Base-by-base conservation (phyloP, 805 yeast genomes). In the Kockiozyma suomiensis region DNA sequence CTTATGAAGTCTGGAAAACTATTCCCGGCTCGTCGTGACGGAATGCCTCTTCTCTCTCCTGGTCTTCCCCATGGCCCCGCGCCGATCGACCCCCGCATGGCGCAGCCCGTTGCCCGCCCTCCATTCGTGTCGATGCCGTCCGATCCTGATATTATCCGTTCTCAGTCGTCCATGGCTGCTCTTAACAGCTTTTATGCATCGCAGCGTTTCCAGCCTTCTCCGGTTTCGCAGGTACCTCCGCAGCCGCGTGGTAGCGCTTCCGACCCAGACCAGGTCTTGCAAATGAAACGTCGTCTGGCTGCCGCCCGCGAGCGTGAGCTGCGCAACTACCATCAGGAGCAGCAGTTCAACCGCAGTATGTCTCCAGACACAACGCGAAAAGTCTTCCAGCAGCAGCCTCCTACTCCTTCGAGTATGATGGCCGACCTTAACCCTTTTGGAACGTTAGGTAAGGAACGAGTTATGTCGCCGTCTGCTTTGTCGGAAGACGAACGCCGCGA, bases 251-350 rank as follows among this genome's bases (percentile, higher is more conserved):
- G 42, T 6, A 23, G 49, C 19, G 43, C 47, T 8, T 15, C 58
- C 30, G 67, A 63, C 21, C 32, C 66, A n/a, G 67, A 61, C 46
- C 67, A 64, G 58, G 60, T 65, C 13, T 19, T 62, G 42, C 65
- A 62, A 41, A 65, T 65, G 63, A 59, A 64, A 57, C 62, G 68
- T 15, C 62, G 68, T 28, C 28, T 65, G 55, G 68, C 67, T 15
- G 67, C 68, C 4, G 60, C 59, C 12, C 59, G 68, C 19, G 68
- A 65, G 40, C 66, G 68, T 33, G 67, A 63, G 37, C 55, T 65
- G 25, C 68, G 67, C 50, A 65, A 63, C 56, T 63, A 37, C 56
- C 67, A 63, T 45, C 67, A 65, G 58, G 67, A 64, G 58, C 66
- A 62, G 57, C 67, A 64, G 65, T 57, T 61, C 50, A 59, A 62